phyloP scores from a whole-genome alignment of 352 stramenopile genomes.

The Phytophthora multivora region DNA sequence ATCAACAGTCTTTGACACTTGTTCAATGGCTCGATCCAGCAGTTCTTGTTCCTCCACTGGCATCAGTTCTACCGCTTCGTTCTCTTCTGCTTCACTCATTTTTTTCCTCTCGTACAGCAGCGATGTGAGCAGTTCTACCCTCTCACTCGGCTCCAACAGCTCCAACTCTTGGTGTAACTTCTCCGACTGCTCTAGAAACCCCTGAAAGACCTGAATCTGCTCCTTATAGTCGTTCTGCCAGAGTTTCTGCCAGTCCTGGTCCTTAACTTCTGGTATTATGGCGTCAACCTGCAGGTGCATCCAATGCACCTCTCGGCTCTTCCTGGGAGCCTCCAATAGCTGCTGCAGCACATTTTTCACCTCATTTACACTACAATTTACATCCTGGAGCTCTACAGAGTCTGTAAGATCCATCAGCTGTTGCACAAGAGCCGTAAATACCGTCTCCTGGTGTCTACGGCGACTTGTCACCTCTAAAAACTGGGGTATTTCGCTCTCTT shows the following conservation, averaged over 20 bases:
- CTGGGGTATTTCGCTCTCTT: conserved; percentile 6
- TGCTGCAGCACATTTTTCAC: conserved; percentile 1
- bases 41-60: conserved; percentile 14
- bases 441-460: conserved; percentile 22
- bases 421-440: conserved; percentile 6
- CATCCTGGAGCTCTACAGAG: not conserved
- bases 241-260: conserved; percentile 14
- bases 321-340: conserved; percentile 18
- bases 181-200: not conserved
- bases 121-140: conserved; percentile 16
- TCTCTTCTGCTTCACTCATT: conserved; percentile 6
- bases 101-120: conserved; percentile 24
- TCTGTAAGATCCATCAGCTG: conserved; percentile 5
- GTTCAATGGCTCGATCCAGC: conserved; percentile 11
- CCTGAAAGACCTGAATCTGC: conserved; percentile 21
- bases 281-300: conserved; percentile 34
- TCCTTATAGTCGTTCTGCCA: conserved; percentile 29
- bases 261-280: conserved; percentile 6
- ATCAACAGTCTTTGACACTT: not conserved
- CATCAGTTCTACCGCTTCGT: not conserved
- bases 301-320: conserved; percentile 27
- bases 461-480: conserved; percentile 7
- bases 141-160: conserved; percentile 1
- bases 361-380: not conserved
- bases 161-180: not conserved